These are phyloP conservation scores for Claviceps sp. DNA, from an alignment of 2,329 filamentous ascomycete species.

Conservation along the genomic window DNA sequence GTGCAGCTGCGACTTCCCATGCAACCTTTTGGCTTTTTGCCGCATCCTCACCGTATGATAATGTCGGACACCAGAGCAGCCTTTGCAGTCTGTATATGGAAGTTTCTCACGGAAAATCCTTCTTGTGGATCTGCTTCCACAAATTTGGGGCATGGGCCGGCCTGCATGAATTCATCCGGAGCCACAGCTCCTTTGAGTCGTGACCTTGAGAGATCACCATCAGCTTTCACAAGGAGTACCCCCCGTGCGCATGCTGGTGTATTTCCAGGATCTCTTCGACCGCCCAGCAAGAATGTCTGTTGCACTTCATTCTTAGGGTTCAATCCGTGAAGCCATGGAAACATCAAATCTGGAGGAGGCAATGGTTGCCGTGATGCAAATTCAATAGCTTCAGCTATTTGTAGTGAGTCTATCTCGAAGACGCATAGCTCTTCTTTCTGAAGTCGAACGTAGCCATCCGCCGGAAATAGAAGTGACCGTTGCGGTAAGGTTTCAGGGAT, in stretches of 20 bases:
- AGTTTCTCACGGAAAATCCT: conserved; percentile 92
- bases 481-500: conserved; percentile 36
- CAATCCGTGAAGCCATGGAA: conserved; percentile 91
- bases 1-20: conserved; percentile 61
- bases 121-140: conserved; percentile 74
- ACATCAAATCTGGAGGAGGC: conserved; percentile 73
- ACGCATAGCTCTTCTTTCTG: conserved; percentile 44
- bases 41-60: conserved; percentile 68
- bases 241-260: conserved; percentile 63
- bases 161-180: conserved; percentile 63
- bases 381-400: conserved; percentile 60
- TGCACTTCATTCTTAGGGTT: conserved; percentile 84
- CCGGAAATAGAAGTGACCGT: conserved; percentile 63
- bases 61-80: conserved; percentile 81
- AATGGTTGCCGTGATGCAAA: conserved; percentile 66
- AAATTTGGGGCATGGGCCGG: conserved; percentile 44
- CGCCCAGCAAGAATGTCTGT: conserved; percentile 73
- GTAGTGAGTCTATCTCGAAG: conserved; percentile 58
- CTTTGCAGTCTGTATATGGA: conserved; percentile 90
- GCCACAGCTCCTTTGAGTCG: conserved; percentile 80
- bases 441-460: conserved; percentile 43
- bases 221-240: conserved; percentile 78
- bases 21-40: conserved; percentile 48
- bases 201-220: conserved; percentile 59
- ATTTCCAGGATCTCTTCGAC: conserved; percentile 55